Percentiles rank a stretch among this genome's conserved stretches.
Evolutionary conservation across 1,284 basidiomycete genomes (phyloP).

Genomic region (Coniophora puteana): DNA sequence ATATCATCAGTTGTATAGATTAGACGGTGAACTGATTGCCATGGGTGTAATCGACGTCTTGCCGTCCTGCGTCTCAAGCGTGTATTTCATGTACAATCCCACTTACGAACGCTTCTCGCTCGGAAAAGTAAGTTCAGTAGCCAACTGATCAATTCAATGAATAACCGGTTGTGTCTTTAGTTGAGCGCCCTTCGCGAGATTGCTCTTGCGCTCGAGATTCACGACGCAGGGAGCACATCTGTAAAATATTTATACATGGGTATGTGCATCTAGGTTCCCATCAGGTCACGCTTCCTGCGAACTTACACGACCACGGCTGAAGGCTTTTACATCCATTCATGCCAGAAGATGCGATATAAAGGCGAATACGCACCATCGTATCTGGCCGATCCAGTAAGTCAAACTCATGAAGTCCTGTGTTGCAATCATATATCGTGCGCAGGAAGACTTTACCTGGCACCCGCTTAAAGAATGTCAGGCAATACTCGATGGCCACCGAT

Average conservation of each 20-base stretch:
- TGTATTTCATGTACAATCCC: constrained; percentile 94
- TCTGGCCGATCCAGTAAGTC: constrained; percentile 81
- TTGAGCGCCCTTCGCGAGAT: constrained; percentile 82
- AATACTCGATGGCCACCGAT: constrained; percentile 61
- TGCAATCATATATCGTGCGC: neutral
- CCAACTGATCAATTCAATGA: neutral
- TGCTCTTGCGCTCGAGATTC: constrained; percentile 69
- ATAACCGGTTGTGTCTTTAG: constrained; percentile 34
- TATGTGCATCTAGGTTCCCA: constrained; percentile 28
- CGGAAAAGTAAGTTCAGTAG: constrained; percentile 66
- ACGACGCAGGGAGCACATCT: constrained; percentile 57
- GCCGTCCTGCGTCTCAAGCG: constrained; percentile 87
- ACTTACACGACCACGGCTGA: neutral
- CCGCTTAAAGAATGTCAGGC: constrained; percentile 59
- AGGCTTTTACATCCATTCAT: constrained; percentile 93
- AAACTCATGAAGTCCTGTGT: constrained; percentile 1
- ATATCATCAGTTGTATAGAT: constrained; percentile 82
- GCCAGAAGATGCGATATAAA: constrained; percentile 97
- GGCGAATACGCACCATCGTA: constrained; percentile 88
- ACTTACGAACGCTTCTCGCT: constrained; percentile 73
- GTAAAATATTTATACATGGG: constrained; percentile 85
- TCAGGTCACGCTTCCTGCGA: neutral
- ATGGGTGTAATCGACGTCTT: constrained; percentile 91
- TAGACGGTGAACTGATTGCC: constrained; percentile 82
- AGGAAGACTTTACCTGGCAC: constrained; percentile 80